phyloP scores from a whole-genome alignment of 352 stramenopile genomes.

The Pythium dissimile region DNA sequence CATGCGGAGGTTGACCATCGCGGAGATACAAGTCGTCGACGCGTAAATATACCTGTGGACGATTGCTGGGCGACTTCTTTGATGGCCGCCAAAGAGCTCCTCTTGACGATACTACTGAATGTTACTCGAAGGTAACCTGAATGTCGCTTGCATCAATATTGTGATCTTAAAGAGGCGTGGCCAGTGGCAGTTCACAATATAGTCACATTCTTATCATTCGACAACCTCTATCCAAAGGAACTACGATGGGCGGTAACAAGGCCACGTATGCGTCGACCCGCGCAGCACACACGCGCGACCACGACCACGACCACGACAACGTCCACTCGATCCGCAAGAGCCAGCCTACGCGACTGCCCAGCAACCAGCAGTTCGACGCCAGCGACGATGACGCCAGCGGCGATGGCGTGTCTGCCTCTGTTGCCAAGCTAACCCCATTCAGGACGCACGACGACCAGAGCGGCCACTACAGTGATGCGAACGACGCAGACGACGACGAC shows the following conservation, averaged over 20 bases:
- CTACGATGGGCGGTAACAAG: constrained; percentile 14
- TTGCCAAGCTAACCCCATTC: too few species aligned
- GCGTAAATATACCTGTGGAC: too few species aligned
- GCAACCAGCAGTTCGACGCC: neutral
- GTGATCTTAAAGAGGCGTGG: constrained; percentile 24
- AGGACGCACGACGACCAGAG: neutral
- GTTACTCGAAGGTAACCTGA: constrained; percentile 5
- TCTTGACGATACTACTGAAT: too few species aligned
- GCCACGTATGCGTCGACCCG: constrained; percentile 8
- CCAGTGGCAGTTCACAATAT: too few species aligned
- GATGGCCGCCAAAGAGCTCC: constrained; percentile 6
- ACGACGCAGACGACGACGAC: constrained; percentile 7
- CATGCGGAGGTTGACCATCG: constrained; percentile 59
- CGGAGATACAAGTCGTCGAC: too few species aligned
- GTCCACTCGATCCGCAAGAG: constrained; percentile 10
- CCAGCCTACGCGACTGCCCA: constrained; percentile 6
- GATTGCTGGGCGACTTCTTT: constrained; percentile 19
- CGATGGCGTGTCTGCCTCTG: too few species aligned
- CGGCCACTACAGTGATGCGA: constrained; percentile 13
- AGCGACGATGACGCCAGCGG: neutral
- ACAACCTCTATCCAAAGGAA: too few species aligned
- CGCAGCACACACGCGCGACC: too few species aligned
- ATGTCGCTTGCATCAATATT: neutral
- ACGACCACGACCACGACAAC: neutral
- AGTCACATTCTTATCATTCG: too few species aligned